Percentiles rank a stretch among this genome's conserved stretches.
Conservation (phyloP, 768 basidiomycete species). For the Phallus indusiatus region DNA sequence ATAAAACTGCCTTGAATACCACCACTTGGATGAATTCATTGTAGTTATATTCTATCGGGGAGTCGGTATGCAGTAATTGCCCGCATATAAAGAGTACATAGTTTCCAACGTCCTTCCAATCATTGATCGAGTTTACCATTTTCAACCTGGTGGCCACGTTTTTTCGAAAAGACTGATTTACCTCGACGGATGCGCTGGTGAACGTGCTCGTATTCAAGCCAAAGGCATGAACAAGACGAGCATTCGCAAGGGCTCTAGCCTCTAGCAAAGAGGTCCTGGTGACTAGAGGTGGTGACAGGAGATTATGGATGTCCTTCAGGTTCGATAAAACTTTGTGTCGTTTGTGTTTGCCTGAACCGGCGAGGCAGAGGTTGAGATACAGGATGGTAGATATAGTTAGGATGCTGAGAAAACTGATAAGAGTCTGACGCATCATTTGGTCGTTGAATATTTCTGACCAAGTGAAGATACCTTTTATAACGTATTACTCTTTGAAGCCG, state of each 20-base stretch:
- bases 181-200: not conserved
- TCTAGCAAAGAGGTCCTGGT: not conserved
- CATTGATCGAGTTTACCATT: not conserved
- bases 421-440: not conserved
- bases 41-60: not conserved
- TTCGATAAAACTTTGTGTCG: not conserved
- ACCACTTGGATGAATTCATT: constrained; percentile 19
- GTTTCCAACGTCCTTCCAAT: not conserved
- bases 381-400: not conserved
- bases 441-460: no score
- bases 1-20: constrained; percentile 32
- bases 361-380: not conserved
- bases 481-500: no score
- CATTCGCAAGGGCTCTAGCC: not conserved
- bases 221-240: constrained; percentile 1
- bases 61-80: not conserved
- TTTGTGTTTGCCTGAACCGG: not conserved
- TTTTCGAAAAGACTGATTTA: not conserved
- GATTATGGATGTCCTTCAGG: not conserved
- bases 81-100: not conserved
- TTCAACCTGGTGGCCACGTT: not conserved
- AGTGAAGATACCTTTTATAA: no score
- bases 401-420: not conserved
- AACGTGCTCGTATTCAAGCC: not conserved
- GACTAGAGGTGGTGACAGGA: not conserved